phyloP scores from a whole-genome alignment of 2,329 filamentous ascomycete species.

The Ophiostoma montium region DNA sequence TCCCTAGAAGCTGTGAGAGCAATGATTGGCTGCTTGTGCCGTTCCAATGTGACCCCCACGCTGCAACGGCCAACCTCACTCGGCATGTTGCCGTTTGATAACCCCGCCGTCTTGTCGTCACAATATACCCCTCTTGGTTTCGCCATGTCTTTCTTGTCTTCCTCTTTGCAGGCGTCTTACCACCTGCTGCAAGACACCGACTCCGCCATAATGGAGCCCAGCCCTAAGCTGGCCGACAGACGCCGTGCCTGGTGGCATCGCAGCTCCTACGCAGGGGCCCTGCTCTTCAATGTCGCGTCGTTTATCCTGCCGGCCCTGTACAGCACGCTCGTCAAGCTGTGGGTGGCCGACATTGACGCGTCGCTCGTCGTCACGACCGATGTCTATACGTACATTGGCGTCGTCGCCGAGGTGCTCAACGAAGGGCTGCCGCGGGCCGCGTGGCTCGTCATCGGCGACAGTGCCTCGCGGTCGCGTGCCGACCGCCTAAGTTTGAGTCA shows the following conservation, averaged over 20 bases:
- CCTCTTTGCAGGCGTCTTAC: neutral
- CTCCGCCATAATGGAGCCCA: neutral
- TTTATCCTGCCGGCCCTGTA: constrained; percentile 56
- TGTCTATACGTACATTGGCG: constrained; percentile 54
- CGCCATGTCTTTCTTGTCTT: no score
- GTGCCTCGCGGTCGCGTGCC: constrained; percentile 32
- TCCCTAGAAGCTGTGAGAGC: no score
- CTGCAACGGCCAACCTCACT: no score
- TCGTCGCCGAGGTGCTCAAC: constrained; percentile 54
- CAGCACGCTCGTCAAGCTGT: constrained; percentile 52
- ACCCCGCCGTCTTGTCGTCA: neutral
- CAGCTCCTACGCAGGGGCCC: constrained; percentile 35
- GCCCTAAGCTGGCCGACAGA: neutral
- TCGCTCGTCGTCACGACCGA: constrained; percentile 50
- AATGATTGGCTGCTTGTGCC: neutral
- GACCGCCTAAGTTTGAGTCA: constrained; percentile 45
- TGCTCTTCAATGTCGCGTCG: constrained; percentile 47
- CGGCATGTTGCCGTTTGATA: neutral
- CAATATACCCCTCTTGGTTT: neutral
- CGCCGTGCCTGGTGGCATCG: constrained; percentile 8
- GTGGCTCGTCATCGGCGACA: constrained; percentile 56
- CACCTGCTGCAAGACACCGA: neutral
- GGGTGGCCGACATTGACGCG: constrained; percentile 54
- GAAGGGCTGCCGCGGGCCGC: constrained; percentile 56
- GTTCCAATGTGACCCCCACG: neutral